Conservation (phyloP, 148 eudicot species). For the Rhododendron ferrugineum region DNA sequence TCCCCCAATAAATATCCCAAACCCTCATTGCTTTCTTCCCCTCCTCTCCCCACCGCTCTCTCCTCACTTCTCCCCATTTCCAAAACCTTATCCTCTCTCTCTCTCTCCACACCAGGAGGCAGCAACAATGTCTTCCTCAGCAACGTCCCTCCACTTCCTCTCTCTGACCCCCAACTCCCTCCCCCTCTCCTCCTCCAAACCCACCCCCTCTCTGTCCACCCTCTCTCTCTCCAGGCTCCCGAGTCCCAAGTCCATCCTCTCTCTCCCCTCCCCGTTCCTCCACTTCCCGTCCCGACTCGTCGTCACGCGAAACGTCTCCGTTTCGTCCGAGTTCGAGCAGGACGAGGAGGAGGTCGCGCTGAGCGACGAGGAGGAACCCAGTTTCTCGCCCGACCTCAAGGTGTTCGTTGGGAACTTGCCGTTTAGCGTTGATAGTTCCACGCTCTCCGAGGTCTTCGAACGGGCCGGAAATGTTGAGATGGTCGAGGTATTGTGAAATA, state of each 20-base stretch:
- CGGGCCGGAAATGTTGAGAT: slow-evolving; percentile 37
- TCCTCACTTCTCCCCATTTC: background rate
- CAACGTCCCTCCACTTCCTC: slow-evolving; percentile 44
- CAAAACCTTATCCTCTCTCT: slow-evolving; percentile 22
- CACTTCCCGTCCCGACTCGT: slow-evolving; percentile 23
- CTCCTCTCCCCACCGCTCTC: background rate
- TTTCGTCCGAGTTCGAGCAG: slow-evolving; percentile 51
- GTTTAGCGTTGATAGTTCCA: slow-evolving; percentile 67
- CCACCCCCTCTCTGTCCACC: slow-evolving; percentile 12
- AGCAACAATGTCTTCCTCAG: slow-evolving; percentile 35
- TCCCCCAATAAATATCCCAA: no score
- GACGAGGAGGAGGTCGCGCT: slow-evolving; percentile 37
- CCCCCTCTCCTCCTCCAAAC: slow-evolving; percentile 12
- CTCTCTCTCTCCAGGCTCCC: slow-evolving; percentile 14
- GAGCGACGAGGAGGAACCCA: slow-evolving; percentile 25
- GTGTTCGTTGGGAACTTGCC: slow-evolving; percentile 92
- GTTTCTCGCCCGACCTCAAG: slow-evolving; percentile 60
- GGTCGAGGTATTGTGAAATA: background rate
- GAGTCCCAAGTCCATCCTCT: slow-evolving; percentile 12
- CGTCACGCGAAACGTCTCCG: slow-evolving; percentile 34
- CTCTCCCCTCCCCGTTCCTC: slow-evolving; percentile 14
- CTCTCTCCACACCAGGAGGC: background rate
- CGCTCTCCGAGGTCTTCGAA: slow-evolving; percentile 66
- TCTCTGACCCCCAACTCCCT: slow-evolving; percentile 41
- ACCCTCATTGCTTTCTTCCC: background rate